Evolutionary conservation across 257 asterid genomes (phyloP).

Genomic region (Nicotiana knightiana): DNA sequence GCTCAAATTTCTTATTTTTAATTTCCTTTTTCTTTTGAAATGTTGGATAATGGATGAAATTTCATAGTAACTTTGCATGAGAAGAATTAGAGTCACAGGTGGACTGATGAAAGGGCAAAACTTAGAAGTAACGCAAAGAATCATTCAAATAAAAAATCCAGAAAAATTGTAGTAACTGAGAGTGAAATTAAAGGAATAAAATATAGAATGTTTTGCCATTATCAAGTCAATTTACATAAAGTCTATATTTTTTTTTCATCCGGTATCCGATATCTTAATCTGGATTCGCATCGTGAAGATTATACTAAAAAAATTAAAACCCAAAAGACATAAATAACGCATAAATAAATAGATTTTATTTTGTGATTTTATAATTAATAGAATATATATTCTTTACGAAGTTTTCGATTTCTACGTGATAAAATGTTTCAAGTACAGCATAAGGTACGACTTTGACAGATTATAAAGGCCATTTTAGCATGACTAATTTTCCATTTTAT

Average conservation of each 20-base stretch:
- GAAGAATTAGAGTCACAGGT: neutral
- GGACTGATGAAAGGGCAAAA: neutral
- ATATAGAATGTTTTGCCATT: neutral
- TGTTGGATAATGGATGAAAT: neutral
- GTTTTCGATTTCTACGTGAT: neutral
- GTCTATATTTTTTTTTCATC: neutral
- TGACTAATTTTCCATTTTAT: neutral
- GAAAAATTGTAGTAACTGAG: neutral
- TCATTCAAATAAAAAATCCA: neutral
- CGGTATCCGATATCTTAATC: too few species aligned
- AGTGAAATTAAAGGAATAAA: neutral
- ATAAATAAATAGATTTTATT: too few species aligned
- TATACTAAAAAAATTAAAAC: too few species aligned
- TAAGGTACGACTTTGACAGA: neutral
- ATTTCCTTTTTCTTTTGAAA: neutral
- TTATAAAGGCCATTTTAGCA: neutral
- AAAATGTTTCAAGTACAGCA: neutral
- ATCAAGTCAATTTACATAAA: neutral
- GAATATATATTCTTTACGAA: neutral
- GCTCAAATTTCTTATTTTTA: neutral
- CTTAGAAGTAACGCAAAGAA: neutral
- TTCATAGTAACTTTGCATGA: neutral
- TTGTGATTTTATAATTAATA: too few species aligned
- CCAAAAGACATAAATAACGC: too few species aligned
- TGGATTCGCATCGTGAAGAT: too few species aligned